Percentiles rank a stretch among this genome's conserved stretches.
Evolutionary conservation across 2,329 filamentous ascomycete species (phyloP).

Genomic region (Chaetomiaceae sp.): DNA sequence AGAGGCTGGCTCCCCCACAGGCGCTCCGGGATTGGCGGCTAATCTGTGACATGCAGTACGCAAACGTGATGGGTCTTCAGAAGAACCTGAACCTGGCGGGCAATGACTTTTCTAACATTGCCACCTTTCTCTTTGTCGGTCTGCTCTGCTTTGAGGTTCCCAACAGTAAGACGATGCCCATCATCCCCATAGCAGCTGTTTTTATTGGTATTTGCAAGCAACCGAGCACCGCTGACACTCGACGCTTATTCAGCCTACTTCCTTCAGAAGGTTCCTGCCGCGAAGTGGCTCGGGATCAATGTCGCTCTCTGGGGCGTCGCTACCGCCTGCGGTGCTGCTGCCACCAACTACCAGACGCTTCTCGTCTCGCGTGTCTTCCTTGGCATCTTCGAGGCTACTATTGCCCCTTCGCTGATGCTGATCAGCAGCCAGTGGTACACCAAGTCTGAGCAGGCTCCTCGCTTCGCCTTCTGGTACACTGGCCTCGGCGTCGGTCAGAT

Average conservation of each 20-base stretch:
- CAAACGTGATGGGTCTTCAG: conserved; percentile 59
- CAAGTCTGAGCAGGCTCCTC: conserved; percentile 51
- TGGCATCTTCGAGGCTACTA: conserved; percentile 56
- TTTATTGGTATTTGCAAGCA: too few relatives aligned
- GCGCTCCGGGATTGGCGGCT: conserved; percentile 1
- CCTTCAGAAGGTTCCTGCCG: conserved; percentile 55
- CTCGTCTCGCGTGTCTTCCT: conserved; percentile 53
- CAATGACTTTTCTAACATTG: conserved; percentile 59
- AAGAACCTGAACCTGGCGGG: conserved; percentile 50
- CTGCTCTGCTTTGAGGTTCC: conserved; percentile 55
- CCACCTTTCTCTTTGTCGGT: conserved; percentile 59
- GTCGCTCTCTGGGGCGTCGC: conserved; percentile 56
- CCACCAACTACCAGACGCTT: conserved; percentile 48
- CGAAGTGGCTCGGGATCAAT: conserved; percentile 57
- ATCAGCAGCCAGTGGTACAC: conserved; percentile 58
- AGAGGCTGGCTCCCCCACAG: conserved; percentile 24
- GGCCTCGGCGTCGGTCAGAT: conserved; percentile 56
- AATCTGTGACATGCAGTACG: conserved; percentile 43
- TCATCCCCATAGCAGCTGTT: too few relatives aligned
- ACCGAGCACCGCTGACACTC: too few relatives aligned
- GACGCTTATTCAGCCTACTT: conserved; percentile 41
- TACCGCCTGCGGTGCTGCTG: conserved; percentile 49
- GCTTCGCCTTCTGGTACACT: conserved; percentile 58
- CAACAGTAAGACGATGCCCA: conserved; percentile 45
- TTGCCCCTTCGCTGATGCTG: conserved; percentile 56